A percentile compares a stretch with the other conserved stretches of the same genome.
phyloP scores from a whole-genome alignment of 495 filamentous ascomycete genomes.

The Penicillium angulare region DNA sequence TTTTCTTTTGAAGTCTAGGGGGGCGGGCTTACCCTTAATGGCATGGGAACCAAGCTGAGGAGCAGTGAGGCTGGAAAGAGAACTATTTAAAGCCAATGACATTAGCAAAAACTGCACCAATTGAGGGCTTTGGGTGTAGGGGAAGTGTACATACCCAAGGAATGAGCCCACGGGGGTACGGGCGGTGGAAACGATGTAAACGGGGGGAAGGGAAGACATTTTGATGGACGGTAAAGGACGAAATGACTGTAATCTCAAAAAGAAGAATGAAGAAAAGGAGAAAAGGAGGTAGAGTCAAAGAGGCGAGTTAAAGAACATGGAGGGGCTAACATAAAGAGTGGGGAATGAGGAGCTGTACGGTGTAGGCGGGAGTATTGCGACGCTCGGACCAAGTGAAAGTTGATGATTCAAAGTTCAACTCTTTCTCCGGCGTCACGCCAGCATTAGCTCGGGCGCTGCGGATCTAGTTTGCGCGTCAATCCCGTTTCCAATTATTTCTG shows the following conservation, averaged over 20 bases:
- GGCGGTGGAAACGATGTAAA: conserved; percentile 92
- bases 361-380: conserved; percentile 32
- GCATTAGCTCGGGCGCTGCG: conserved; percentile 10
- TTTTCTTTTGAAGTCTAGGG: not conserved
- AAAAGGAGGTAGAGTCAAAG: conserved; percentile 3
- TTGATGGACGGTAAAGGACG: not conserved
- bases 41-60: conserved; percentile 85
- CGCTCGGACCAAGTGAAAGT: conserved; percentile 28
- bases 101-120: not conserved
- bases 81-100: conserved; percentile 43
- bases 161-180: conserved; percentile 93
- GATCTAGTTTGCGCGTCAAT: conserved; percentile 10
- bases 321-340: conserved; percentile 12
- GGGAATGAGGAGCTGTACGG: conserved; percentile 32
- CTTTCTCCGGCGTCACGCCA: conserved; percentile 23
- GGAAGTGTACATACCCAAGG: conserved; percentile 63
- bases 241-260: not conserved
- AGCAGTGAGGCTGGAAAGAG: conserved; percentile 81
- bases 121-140: not conserved
- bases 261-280: not conserved
- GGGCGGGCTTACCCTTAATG: conserved; percentile 69
- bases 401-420: conserved; percentile 16
- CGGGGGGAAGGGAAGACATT: conserved; percentile 65
- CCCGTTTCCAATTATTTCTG: conserved; percentile 2
- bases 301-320: conserved; percentile 5